Evolutionary conservation across 805 yeast species (phyloP).

Genomic region (Kurtzmaniella cleridarum): DNA sequence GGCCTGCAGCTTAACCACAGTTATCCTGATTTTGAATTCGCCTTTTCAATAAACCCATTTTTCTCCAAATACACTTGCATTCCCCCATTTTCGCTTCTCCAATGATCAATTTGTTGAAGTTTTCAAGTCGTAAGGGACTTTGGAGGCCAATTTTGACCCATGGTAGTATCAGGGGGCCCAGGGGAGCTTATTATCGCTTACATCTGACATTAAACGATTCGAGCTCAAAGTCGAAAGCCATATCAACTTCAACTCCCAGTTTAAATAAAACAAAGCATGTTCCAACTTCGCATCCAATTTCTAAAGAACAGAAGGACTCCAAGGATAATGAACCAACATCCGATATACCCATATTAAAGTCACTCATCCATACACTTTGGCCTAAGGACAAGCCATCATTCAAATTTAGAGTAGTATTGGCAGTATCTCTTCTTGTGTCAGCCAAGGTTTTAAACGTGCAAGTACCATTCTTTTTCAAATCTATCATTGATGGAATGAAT

Average conservation of each 20-base stretch:
- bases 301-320: neutral
- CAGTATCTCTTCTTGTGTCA: constrained; percentile 65
- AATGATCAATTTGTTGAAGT: no score
- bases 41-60: no score
- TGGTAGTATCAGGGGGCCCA: constrained; percentile 1
- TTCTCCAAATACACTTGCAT: no score
- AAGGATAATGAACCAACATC: constrained; percentile 20
- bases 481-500: constrained; percentile 88
- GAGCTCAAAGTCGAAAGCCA: neutral
- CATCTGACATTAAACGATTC: neutral
- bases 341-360: constrained; percentile 53
- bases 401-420: constrained; percentile 69
- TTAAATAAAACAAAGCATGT: no score
- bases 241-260: neutral
- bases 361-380: constrained; percentile 71
- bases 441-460: constrained; percentile 89
- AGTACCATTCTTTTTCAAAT: constrained; percentile 89
- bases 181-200: neutral
- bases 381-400: constrained; percentile 66
- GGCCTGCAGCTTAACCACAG: no score
- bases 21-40: no score
- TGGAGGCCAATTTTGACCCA: neutral
- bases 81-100: no score
- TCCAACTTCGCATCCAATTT: neutral
- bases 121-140: constrained; percentile 1